Base-by-base conservation (phyloP, 768 basidiomycete species). In the Trametes sanguinea region DNA sequence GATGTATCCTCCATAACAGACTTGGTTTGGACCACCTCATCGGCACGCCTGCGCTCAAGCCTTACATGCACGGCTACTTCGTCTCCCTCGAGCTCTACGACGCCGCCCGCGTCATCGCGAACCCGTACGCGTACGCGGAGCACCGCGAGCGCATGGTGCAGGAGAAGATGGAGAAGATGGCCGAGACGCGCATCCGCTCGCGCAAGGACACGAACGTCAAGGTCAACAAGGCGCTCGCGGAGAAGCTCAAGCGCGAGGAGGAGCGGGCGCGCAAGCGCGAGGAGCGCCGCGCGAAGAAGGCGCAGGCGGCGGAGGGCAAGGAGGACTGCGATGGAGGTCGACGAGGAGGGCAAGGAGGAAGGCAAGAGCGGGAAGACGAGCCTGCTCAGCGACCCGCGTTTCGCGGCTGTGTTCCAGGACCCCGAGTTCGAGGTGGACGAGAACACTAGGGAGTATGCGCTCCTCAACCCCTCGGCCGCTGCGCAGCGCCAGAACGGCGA, bases 41-140 rank as follows among this genome's bases (percentile, higher is more conserved):
- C 65, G 97, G 97, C 53, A 96, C 95, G 5, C 88, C 94, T 22
- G 87, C 91, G 16, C 91, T 98, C 81, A 96, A 96, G 75, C 97
- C 97, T 4, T 99, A 98, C 77, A 98, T 99, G 96, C 97, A 99
- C 75, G 97, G 97, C 45, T 98, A 95, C 85, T 98, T 99, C 79
- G 76, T 98, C 64, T 92, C 95, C 4, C 87, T 98, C 76, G 93
- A 94, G 69, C 85, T 98, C 5, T 98, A 98, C 78, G 93, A 95
- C 68, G 90, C 95, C 53, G 97, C 97, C 2, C 88, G 95, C 35
- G 84, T 96, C 65, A 95, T 98, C 67, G 89, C 94, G 59, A 98
- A 98, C 77, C 97, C 97, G 2, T 95, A 94, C 72, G 94, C 89
- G 9, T 98, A 98, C 73, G 88, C 87, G 43, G 97, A 99, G 71